Evolutionary conservation across 345 rosid genomes (phyloP), one percentile per base, ranked within the genome.

Genomic region (Excoecaria agallocha): DNA sequence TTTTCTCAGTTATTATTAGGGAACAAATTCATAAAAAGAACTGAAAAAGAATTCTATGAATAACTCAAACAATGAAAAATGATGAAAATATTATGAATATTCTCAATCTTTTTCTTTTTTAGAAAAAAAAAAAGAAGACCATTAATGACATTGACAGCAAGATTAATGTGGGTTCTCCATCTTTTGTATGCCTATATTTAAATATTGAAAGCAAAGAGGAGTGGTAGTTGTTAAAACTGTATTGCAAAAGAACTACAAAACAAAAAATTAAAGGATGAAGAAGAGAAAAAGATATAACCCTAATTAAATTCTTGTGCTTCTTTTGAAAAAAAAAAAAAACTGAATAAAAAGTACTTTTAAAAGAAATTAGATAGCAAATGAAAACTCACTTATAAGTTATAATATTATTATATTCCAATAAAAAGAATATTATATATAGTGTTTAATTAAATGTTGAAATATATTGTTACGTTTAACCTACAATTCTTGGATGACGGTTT

Each of bases 151-250:
- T 62, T 37, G 66, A 62, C 66, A 37, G 17, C 16, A 62, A 62
- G 46, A 37, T 37, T 8, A 37, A 1, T 20, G 22, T 62, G 66
- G 46, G 66, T 37, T 62, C 66, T 62, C 22, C 66, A 62, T 37
- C 46, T 62, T n/a, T 43, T 38, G 12, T 25, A 8, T 38, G 48
- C 50, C 19, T 9, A 2, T 66, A 50, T 45, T 66, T 66, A 66
- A 46, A 67, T 48, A 67, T 48, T 12, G 56, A 12, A 48, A 48
- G 56, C 38, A 48, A 24, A 46, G 38, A 45, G 51, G 39, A 67
- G 70, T 67, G 70, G 70, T 15, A 67, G 41, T 46, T 67, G 70
- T 67, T 66, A 66, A 66, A 4, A 48, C 56, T 46, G 39, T 48
- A 35, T 66, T 66, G 37, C 37, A 45, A 46, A 66, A 66, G n/a